A percentile compares a stretch with the other conserved stretches of the same genome.
Conservation (phyloP, 306 rosid species). For the Lupinus albus region DNA sequence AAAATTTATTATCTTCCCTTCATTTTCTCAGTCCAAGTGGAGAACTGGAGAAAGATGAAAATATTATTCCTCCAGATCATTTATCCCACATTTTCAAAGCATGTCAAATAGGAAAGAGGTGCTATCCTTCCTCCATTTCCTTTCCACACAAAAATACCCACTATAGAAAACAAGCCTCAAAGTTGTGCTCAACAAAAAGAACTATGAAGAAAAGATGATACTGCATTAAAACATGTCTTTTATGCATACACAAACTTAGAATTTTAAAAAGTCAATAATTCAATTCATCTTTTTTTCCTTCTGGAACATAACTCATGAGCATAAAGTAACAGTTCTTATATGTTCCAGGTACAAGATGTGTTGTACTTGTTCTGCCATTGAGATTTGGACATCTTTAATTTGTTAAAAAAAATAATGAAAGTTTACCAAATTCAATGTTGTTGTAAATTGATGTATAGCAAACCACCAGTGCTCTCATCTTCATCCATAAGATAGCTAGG, state of each 20-base stretch:
- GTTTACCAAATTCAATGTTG: background rate
- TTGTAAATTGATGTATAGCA: constrained; percentile 61
- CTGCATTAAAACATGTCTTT: background rate
- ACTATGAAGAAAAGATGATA: background rate
- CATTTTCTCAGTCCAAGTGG: too few relatives aligned
- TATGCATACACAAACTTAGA: background rate
- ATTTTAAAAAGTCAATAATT: too few relatives aligned
- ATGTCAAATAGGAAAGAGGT: too few relatives aligned
- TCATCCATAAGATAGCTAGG: constrained; percentile 49
- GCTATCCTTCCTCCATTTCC: too few relatives aligned
- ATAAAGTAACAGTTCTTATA: background rate
- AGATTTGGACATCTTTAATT: background rate
- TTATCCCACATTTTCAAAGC: too few relatives aligned
- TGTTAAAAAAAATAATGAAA: background rate
- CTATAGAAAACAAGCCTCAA: too few relatives aligned
- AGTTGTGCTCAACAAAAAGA: background rate
- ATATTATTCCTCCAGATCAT: too few relatives aligned
- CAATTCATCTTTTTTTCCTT: background rate
- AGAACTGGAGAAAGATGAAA: too few relatives aligned
- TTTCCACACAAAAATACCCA: too few relatives aligned
- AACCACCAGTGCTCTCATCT: constrained; percentile 63
- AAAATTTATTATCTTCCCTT: too few relatives aligned
- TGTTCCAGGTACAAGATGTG: too few relatives aligned
- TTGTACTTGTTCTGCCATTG: background rate
- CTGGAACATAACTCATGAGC: background rate